Evolutionary conservation across 1,284 basidiomycete species (phyloP), one percentile per base, ranked within the genome.

Genomic region (Pisolithus thermaeus): DNA sequence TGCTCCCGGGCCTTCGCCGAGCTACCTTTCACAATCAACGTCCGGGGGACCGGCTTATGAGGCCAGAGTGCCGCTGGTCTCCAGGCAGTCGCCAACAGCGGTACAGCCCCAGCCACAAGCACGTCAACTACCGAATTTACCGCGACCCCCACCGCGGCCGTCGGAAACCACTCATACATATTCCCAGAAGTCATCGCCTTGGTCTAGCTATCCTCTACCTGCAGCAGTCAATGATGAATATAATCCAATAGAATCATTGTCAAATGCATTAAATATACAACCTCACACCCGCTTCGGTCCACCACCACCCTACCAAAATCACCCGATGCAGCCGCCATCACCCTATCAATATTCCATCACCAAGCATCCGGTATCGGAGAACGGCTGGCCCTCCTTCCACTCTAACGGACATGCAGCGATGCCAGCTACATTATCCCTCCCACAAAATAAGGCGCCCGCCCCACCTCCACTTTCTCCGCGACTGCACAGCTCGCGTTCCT

Each of bases 251-350:
- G 73, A 72, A 4, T 70, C 77, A 7, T 60, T 70, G 30, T 72
- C 69, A 1, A 82, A 81, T 58, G 77, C 78, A 27, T 61, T 81
- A 38, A 70, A 69, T 45, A 81, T 82, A 9, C 27, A 28, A 47
- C 69, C 72, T 30, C 77, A 79, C 8, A 76, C 77, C 14, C 57
- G 53, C 44, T 48, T 49, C 35, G 39, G 50, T 23, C 65, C 46
- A 6, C 50, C 45, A 18, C 45, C 44, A n/a, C 27, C 53, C 8
- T 53, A 42, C 14, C 52, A 53, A 43, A 46, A 47, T 14, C 32
- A 1, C 12, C 30, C 52, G 4, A 66, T 61, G 54, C 69, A 66
- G 51, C 60, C 57, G 3, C 37, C 38, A 53, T 68, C 53, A 9
- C 52, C 53, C 5, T 53, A 42, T n/a, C 52, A 47, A 35, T 37